These are phyloP conservation scores for Ustilago sp. DNA, from an alignment of 1,284 basidiomycete genomes.

Conservation along the genomic window DNA sequence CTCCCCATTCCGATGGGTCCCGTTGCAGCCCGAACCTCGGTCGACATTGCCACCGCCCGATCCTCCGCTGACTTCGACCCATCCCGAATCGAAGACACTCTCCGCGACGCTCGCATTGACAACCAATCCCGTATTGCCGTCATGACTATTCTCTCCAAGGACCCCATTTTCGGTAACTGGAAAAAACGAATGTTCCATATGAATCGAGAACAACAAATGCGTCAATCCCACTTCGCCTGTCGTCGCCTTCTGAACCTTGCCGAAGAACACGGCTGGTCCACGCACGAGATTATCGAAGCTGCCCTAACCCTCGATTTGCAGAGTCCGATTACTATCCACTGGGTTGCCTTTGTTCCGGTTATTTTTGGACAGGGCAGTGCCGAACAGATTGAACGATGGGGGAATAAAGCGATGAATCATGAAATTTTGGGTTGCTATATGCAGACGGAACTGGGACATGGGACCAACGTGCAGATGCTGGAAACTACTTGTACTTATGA, in stretches of 20 bases:
- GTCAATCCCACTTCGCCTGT: slow-evolving; percentile 60
- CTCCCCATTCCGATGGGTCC: slow-evolving; percentile 62
- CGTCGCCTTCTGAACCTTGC: slow-evolving; percentile 59
- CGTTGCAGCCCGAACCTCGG: slow-evolving; percentile 50
- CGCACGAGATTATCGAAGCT: slow-evolving; percentile 62
- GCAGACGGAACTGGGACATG: slow-evolving; percentile 76
- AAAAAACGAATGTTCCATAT: slow-evolving; percentile 64
- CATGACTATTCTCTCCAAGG: slow-evolving; percentile 50
- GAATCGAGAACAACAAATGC: slow-evolving; percentile 65
- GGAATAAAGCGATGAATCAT: slow-evolving; percentile 61
- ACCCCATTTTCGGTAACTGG: slow-evolving; percentile 61
- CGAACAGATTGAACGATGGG: slow-evolving; percentile 64
- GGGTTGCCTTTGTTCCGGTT: slow-evolving; percentile 66
- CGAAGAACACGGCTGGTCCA: slow-evolving; percentile 59
- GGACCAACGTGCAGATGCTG: slow-evolving; percentile 72
- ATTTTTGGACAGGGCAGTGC: slow-evolving; percentile 61
- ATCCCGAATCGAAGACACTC: slow-evolving; percentile 54
- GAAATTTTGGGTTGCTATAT: slow-evolving; percentile 67
- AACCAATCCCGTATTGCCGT: slow-evolving; percentile 56
- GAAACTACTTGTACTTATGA: slow-evolving; percentile 85
- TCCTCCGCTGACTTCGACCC: slow-evolving; percentile 54
- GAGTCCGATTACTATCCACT: slow-evolving; percentile 59
- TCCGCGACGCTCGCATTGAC: slow-evolving; percentile 61
- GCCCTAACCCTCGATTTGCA: slow-evolving; percentile 60
- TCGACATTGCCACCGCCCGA: slow-evolving; percentile 55